Conservation (phyloP, 768 basidiomycete species). For the Mycena venus region DNA sequence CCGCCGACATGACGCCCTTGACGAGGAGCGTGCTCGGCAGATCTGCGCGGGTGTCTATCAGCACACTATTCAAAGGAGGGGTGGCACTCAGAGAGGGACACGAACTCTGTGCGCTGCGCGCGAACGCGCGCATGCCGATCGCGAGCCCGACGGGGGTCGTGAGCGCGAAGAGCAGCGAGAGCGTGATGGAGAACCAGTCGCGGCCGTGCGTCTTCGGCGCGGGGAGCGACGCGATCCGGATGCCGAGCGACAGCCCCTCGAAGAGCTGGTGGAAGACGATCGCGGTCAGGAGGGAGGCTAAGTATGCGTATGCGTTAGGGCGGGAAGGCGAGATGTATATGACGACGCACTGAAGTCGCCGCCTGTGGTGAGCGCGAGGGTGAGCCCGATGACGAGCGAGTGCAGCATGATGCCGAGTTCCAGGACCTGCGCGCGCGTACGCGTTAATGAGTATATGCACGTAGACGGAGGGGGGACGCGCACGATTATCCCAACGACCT, state of each 20-base stretch:
- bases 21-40: constrained; percentile 61
- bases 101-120: constrained; percentile 40
- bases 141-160: constrained; percentile 81
- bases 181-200: constrained; percentile 63
- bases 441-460: not conserved
- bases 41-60: constrained; percentile 37
- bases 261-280: constrained; percentile 89
- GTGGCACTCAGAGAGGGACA: not conserved
- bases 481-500: constrained; percentile 83
- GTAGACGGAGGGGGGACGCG: constrained; percentile 35
- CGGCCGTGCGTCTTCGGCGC: not conserved
- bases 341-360: constrained; percentile 76
- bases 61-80: constrained; percentile 10
- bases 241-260: constrained; percentile 86
- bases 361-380: constrained; percentile 77
- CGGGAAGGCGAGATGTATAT: not conserved
- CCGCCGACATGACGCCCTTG: constrained; percentile 84
- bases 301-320: not conserved
- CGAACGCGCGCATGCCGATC: constrained; percentile 66
- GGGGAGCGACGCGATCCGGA: constrained; percentile 54
- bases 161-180: constrained; percentile 76
- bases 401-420: constrained; percentile 91
- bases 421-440: constrained; percentile 65
- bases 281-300: constrained; percentile 81
- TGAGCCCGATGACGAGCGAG: constrained; percentile 84